A percentile compares a stretch with the other conserved stretches of the same genome.
phyloP scores from a whole-genome alignment of 495 filamentous ascomycete species.

The Tuber indicum region DNA sequence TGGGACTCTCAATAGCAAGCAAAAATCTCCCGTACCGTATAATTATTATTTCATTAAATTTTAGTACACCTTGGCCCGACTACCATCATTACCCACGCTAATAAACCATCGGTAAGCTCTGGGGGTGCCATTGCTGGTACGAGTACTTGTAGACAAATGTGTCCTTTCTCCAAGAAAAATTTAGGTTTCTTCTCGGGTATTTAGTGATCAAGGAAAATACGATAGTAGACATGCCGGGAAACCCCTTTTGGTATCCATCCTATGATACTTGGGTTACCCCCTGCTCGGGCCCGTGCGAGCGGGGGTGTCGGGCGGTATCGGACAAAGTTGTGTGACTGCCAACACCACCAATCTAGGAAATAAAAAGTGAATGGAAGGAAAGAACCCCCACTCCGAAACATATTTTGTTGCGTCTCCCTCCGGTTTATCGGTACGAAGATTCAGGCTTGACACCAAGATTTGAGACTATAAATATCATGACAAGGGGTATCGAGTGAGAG shows the following conservation, averaged over 20 bases:
- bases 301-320: too few species aligned
- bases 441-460: too few species aligned
- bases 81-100: neutral
- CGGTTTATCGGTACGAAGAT: too few species aligned
- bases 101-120: too few species aligned
- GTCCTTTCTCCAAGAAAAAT: neutral
- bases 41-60: neutral
- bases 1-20: too few species aligned
- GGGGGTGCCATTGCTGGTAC: too few species aligned
- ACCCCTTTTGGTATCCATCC: neutral
- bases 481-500: too few species aligned
- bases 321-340: neutral
- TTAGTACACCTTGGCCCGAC: neutral
- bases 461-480: too few species aligned
- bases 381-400: neutral
- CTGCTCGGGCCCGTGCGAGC: too few species aligned
- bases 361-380: neutral
- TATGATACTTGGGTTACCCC: neutral
- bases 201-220: neutral
- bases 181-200: neutral
- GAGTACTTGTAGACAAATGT: neutral
- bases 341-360: neutral
- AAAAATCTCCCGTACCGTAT: neutral
- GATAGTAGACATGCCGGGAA: neutral
- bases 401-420: too few species aligned